phyloP scores from a whole-genome alignment of 768 basidiomycete species.

The Hygrocybe punicea region DNA sequence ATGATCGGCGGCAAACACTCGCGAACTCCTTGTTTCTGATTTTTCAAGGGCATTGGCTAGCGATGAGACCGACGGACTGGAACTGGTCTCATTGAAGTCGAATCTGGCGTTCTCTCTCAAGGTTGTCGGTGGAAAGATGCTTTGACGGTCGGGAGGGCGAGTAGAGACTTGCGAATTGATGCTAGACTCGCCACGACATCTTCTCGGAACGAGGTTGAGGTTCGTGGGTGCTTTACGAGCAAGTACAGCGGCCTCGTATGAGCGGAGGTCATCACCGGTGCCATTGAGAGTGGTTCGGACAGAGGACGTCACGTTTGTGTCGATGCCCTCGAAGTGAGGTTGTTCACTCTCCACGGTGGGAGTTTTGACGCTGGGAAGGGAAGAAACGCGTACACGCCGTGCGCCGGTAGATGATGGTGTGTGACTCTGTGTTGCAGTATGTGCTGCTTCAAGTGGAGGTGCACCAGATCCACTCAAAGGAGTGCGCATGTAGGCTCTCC shows the following conservation, averaged over 20 bases:
- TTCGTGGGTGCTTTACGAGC: constrained; percentile 61
- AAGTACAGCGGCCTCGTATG: constrained; percentile 73
- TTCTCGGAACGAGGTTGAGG: constrained; percentile 52
- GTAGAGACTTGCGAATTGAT: constrained; percentile 16
- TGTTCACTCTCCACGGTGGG: constrained; percentile 32
- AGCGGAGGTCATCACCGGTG: constrained; percentile 58
- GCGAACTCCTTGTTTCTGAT: neutral
- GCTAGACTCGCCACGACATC: constrained; percentile 12
- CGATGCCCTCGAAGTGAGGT: constrained; percentile 13
- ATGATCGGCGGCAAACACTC: neutral
- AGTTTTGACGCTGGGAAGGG: constrained; percentile 67
- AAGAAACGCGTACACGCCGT: constrained; percentile 56
- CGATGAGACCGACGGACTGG: constrained; percentile 33
- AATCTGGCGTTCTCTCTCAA: neutral
- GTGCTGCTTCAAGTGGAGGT: constrained; percentile 11
- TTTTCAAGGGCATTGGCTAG: constrained; percentile 42
- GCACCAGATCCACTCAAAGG: constrained; percentile 47
- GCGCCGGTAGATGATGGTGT: neutral
- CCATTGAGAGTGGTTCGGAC: constrained; percentile 44
- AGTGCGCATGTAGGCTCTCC: constrained; percentile 72
- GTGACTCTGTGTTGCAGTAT: neutral
- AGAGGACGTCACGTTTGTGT: constrained; percentile 29
- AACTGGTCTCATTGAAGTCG: constrained; percentile 3
- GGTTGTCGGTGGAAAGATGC: no score
- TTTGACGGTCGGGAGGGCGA: neutral